Conservation (phyloP, 331 rosid species). For the Malus hybrid region DNA sequence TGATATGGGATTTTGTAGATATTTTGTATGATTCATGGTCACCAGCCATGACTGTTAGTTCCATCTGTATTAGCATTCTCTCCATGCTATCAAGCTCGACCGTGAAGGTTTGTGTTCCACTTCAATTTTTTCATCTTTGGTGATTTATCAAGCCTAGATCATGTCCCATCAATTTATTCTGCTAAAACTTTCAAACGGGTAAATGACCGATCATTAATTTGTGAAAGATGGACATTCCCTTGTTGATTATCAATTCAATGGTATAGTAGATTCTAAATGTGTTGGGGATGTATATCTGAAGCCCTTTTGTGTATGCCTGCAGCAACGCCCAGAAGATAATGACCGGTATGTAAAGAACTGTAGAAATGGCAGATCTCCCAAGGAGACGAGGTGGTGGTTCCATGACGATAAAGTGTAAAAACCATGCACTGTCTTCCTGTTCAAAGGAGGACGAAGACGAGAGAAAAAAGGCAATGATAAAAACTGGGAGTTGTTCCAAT, state of each 20-base stretch:
- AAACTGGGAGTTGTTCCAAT: conserved; percentile 33
- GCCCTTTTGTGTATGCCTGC: conserved; percentile 32
- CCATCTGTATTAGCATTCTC: conserved; percentile 98
- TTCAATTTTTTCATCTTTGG: neutral
- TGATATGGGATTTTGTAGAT: conserved; percentile 48
- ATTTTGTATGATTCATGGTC: conserved; percentile 99
- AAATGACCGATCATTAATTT: neutral
- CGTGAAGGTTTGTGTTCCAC: conserved; percentile 52
- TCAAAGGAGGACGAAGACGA: conserved; percentile 29
- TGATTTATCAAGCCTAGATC: neutral
- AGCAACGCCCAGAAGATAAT: conserved; percentile 99
- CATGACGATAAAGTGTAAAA: conserved; percentile 91
- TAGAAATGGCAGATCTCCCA: conserved; percentile 96
- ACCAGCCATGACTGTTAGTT: conserved; percentile 99
- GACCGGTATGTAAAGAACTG: conserved; percentile 99
- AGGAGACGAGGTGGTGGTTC: conserved; percentile 99
- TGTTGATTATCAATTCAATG: neutral
- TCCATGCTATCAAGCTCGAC: conserved; percentile 99
- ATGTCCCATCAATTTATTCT: neutral
- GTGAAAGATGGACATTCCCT: neutral
- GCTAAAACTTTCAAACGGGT: neutral
- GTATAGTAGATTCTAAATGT: neutral
- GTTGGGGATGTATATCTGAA: neutral
- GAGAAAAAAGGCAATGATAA: conserved; percentile 25
- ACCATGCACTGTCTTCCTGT: conserved; percentile 27